Evolutionary conservation across 441 rosid genomes (phyloP).

Genomic region (Populus tomentosa): DNA sequence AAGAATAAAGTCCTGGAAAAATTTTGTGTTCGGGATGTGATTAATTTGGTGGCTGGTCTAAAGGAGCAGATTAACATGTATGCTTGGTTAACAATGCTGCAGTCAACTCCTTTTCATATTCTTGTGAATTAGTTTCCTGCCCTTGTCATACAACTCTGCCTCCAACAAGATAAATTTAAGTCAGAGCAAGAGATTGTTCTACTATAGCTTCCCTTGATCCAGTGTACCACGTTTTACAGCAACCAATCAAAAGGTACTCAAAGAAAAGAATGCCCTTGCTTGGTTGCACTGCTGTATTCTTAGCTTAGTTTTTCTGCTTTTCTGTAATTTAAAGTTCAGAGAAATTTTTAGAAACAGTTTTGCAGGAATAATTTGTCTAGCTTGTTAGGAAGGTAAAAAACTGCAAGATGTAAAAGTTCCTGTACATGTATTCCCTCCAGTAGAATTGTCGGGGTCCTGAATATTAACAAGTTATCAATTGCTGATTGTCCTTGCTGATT

Average conservation of each 20-base stretch:
- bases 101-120: conserved; percentile 10
- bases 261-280: conserved; percentile 16
- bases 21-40: not conserved
- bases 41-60: conserved; percentile 12
- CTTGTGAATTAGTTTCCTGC: conserved; percentile 16
- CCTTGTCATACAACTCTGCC: conserved; percentile 7
- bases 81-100: conserved; percentile 15
- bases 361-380: conserved; percentile 31
- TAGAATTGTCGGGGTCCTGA: conserved; percentile 13
- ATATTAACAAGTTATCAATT: conserved; percentile 13
- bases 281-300: conserved; percentile 27
- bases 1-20: conserved; percentile 30
- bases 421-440: conserved; percentile 21
- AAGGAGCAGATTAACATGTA: conserved; percentile 7
- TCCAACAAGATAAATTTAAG: conserved; percentile 9
- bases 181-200: conserved; percentile 4
- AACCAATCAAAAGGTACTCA: conserved; percentile 26
- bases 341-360: conserved; percentile 28
- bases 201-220: not conserved
- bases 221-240: conserved; percentile 14
- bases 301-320: conserved; percentile 24
- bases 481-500: conserved; percentile 16
- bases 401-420: conserved; percentile 24
- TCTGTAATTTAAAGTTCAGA: conserved; percentile 28
- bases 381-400: conserved; percentile 18